Conservation (phyloP, 352 stramenopile genomes). For the Globisporangium echinulatum region DNA sequence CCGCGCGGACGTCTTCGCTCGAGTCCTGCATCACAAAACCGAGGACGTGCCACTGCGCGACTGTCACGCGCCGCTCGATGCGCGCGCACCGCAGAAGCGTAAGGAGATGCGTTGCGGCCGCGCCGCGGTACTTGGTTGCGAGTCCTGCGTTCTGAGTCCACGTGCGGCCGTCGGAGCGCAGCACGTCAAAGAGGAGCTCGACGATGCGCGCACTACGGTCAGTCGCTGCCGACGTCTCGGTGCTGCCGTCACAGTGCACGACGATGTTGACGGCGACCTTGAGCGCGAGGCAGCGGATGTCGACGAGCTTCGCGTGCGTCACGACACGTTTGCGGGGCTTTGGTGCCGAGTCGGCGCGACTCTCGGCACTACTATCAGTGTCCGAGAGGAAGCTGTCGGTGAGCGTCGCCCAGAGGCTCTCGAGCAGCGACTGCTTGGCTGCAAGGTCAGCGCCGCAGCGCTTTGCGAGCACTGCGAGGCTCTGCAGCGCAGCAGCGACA, state of each 20-base stretch:
- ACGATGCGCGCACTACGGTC: slow-evolving; percentile 32
- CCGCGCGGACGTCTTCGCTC: slow-evolving; percentile 56
- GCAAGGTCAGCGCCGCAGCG: slow-evolving; percentile 27
- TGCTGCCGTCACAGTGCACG: slow-evolving; percentile 25
- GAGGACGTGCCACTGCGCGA: slow-evolving; percentile 75
- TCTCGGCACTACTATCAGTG: not conserved
- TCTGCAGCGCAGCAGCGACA: slow-evolving; percentile 39
- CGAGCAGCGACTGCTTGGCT: slow-evolving; percentile 18
- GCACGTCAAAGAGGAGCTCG: slow-evolving; percentile 48
- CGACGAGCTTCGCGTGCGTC: slow-evolving; percentile 24
- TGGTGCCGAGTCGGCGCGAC: not conserved
- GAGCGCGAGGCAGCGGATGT: slow-evolving; percentile 53
- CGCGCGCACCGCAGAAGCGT: slow-evolving; percentile 53
- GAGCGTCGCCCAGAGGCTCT: slow-evolving; percentile 39
- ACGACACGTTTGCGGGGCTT: slow-evolving; percentile 16
- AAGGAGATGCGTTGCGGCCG: slow-evolving; percentile 48
- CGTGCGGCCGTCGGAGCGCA: slow-evolving; percentile 50
- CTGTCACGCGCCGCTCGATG: slow-evolving; percentile 41
- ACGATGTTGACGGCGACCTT: slow-evolving; percentile 59
- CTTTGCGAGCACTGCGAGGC: slow-evolving; percentile 60
- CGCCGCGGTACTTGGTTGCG: slow-evolving; percentile 37
- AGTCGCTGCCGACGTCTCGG: slow-evolving; percentile 9
- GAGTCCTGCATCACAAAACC: slow-evolving; percentile 73
- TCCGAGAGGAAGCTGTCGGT: slow-evolving; percentile 35
- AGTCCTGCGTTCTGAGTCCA: slow-evolving; percentile 32